Base-by-base conservation (phyloP, 805 yeast species). In the Groenewaldozyma salmanticensis region DNA sequence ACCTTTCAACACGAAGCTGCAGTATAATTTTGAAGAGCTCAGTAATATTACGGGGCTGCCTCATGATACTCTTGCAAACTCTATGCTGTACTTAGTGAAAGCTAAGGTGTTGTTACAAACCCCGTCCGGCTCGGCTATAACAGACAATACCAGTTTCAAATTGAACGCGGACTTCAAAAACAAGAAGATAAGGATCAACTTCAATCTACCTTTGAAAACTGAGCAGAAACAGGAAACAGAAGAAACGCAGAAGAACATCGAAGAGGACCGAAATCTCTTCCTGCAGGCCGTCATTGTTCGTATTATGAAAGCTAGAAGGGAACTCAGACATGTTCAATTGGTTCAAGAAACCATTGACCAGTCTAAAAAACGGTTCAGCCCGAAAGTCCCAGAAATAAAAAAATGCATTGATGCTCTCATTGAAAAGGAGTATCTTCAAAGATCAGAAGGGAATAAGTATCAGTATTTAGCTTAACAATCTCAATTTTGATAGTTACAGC, bases 221-320 rank as follows among this genome's bases (percentile, higher is more conserved):
- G 88, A 80, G 51, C 72, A 73, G 39, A 74, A 71, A 51, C 81
- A 72, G 47, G 95, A 85, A 50, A 68, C 72, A 27, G 85, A 77
- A 27, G 86, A 81, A 43, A 73, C 87, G 2, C 80, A 75, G 50
- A 79, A 76, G 59, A 94, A 87, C 55, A 77, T 90, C 37, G 86
- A 80, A 53, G 92, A 86, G 54, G 87, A 87, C 46, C 75, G 96
- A 57, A 81, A 81, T 62, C 77, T 82, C 56, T 80, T 79, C 64
- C 68, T 92, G 52, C 84, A 86, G 56, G 96, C 97, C 2, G 84
- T 95, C 55, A 86, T 92, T 62, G 97, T 90, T 31, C 74, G 98
- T 54, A 84, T 90, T 56, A 92, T 90, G 97, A 90, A 90, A 66
- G 88, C 96, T 1, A 74, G 96, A 56, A 83, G 87, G 60, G 71